Base-by-base conservation (phyloP, 345 rosid genomes). In the Camelina laxa region DNA sequence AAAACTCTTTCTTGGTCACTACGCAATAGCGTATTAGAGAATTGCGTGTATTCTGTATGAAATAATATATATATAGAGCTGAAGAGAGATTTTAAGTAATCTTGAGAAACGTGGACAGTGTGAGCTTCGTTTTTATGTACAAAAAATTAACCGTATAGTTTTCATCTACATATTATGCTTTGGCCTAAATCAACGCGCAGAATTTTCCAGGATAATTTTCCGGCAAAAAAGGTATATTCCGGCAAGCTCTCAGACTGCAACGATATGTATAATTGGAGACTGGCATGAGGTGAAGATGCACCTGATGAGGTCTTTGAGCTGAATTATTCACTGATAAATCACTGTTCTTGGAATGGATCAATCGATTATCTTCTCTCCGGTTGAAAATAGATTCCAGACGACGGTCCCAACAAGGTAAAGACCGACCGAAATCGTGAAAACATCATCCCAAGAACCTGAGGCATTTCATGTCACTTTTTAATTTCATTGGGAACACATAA, bases 361-460 rank as follows among this genome's bases (percentile, higher is more conserved):
- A 49, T 89, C 98, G 54, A 91, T 20, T 33, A 93, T 87, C 83
- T 91, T 91, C 87, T 91, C 98, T 19, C 96, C 96, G 0, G 97
- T 89, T 59, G 98, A 88, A 79, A 91, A 89, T 38, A 91, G 76
- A 67, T 91, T 91, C 98, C 98, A 91, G 14, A 89, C 83, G 14
- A 83, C 94, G 0, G 97, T 91, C 70, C 98, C 97, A 4, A 86
- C 88, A 74, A 93, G 80, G 82, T 91, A 89, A 36, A 93, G 91
- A 71, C 92, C 96, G 0, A 93, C 97, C 5, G 97, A 89, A 59
- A 89, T 96, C 75, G 87, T 75, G 80, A 94, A 93, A 44, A 93
- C 98, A 54, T 91, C 88, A 69, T 94, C 98, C 98, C 98, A 94
- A 2, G 96, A 89, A 73, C 98, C 98, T 94, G 87, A 31, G 5